These are phyloP conservation scores for Coemansia sp. DNA, from an alignment of 192 early-diverging fungal species.

Conservation along the genomic window DNA sequence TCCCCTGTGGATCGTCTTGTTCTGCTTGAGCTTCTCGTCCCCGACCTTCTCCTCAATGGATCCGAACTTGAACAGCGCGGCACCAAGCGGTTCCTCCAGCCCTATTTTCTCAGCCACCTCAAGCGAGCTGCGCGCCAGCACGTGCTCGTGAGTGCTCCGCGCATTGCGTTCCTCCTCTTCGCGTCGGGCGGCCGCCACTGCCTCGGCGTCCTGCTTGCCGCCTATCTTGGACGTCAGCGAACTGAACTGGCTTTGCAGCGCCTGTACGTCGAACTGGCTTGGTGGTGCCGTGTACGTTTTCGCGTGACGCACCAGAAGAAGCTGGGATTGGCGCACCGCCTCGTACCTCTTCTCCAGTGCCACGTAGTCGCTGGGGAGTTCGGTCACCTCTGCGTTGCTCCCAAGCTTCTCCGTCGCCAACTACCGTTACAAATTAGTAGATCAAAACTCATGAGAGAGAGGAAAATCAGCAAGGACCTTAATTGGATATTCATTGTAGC, in stretches of 20 bases:
- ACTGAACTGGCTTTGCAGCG: conserved; percentile 65
- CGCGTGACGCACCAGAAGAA: conserved; percentile 69
- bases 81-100: conserved; percentile 82
- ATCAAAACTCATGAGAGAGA: too few relatives aligned
- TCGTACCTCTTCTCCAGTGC: conserved; percentile 72
- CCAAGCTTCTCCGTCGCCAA: conserved; percentile 89
- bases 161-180: conserved; percentile 32
- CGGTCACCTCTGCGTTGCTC: conserved; percentile 79
- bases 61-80: conserved; percentile 84
- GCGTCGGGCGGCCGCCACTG: conserved; percentile 52
- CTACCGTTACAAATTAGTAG: conserved; percentile 46
- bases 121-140: conserved; percentile 68
- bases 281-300: conserved; percentile 74
- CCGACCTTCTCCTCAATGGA: conserved; percentile 86
- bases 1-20: conserved; percentile 66
- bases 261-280: conserved; percentile 69
- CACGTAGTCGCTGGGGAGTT: conserved; percentile 91
- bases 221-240: conserved; percentile 50
- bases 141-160: conserved; percentile 71
- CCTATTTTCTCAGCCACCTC: conserved; percentile 69
- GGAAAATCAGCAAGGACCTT: too few relatives aligned
- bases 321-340: conserved; percentile 30
- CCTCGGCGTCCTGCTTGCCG: conserved; percentile 56
- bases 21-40: conserved; percentile 73
- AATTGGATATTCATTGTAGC: too few relatives aligned